Base-by-base conservation (phyloP, 139 green algal genomes). In the Chlamydomonas urium region DNA sequence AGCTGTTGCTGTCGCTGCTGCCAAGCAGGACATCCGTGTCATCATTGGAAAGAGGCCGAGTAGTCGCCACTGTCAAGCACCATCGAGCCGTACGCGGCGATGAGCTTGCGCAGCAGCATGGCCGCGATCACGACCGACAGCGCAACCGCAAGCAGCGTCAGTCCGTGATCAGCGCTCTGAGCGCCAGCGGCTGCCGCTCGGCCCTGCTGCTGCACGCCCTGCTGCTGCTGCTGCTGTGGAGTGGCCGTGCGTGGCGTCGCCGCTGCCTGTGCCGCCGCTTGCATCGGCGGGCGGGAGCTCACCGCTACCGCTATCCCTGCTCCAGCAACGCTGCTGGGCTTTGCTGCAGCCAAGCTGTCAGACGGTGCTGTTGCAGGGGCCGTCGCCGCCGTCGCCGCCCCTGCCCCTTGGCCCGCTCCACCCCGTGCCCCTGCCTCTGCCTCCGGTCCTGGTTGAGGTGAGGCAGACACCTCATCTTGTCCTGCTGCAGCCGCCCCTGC, bases 61-160 rank as follows among this genome's bases (percentile, higher is more conserved):
- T 21, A 17, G 17, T 56, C 45, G 17, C 45, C 45, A 26, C 21
- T 17, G 45, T 56, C 45, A 56, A 56, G 21, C 45, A 56, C 45
- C 45, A 56, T 26, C 17, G 21, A 56, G 21, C 17, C n/a, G n/a
- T n/a, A n/a, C 42, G 59, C 72, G 23, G 35, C 68, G 38, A 86
- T 48, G 8, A 80, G 69, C 58, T 85, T 88, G 2, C 80, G 62
- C 3, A 85, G 14, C 45, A 93, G 53, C 35, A 93, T 82, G 2
- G 75, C 76, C 2, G 63, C 63, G 45, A 93, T 89, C 29, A 69
- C 71, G 26, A 83, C 32, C 21, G 42, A 63, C 34, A 93, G 70
- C 35, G 75, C 66, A 21, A 79, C 68, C 24, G 85, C 85, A 33
- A 90, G 59, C 36, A 82, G 60, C 0, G 85, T 88, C 36, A 66